Evolutionary conservation across 2,329 filamentous ascomycete species (phyloP).

Genomic region (Beauveria asiatica): DNA sequence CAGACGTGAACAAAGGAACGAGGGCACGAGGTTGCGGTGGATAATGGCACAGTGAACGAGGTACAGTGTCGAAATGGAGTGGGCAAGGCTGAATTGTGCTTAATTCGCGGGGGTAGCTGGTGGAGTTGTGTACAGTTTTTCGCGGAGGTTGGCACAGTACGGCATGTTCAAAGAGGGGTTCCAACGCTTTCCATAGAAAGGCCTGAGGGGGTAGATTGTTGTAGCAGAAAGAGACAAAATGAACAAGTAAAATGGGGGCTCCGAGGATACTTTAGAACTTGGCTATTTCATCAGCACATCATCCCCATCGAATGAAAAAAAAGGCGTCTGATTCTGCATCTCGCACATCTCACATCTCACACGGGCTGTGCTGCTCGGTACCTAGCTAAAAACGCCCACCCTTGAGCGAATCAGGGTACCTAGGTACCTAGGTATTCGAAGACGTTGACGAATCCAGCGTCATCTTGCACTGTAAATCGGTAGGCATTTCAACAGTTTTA

Average conservation of each 20-base stretch:
- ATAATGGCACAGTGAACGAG: background rate
- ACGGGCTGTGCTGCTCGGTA: slow-evolving; percentile 1
- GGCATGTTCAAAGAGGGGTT: background rate
- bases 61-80: background rate
- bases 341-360: background rate
- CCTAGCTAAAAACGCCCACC: slow-evolving; percentile 3
- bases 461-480: background rate
- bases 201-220: background rate
- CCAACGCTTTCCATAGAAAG: slow-evolving; percentile 1
- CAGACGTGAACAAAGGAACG: background rate
- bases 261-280: too few relatives aligned
- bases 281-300: too few relatives aligned
- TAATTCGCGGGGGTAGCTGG: background rate
- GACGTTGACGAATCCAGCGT: too few relatives aligned
- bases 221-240: background rate
- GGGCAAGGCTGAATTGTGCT: background rate
- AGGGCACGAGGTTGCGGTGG: background rate
- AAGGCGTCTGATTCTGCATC: background rate
- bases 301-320: too few relatives aligned
- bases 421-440: too few relatives aligned
- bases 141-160: background rate
- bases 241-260: too few relatives aligned
- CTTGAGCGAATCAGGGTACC: background rate
- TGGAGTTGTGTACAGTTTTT: background rate
- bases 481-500: too few relatives aligned